Evolutionary conservation across 192 early-diverging fungal species (phyloP).

Genomic region (Linnemannia zychae): DNA sequence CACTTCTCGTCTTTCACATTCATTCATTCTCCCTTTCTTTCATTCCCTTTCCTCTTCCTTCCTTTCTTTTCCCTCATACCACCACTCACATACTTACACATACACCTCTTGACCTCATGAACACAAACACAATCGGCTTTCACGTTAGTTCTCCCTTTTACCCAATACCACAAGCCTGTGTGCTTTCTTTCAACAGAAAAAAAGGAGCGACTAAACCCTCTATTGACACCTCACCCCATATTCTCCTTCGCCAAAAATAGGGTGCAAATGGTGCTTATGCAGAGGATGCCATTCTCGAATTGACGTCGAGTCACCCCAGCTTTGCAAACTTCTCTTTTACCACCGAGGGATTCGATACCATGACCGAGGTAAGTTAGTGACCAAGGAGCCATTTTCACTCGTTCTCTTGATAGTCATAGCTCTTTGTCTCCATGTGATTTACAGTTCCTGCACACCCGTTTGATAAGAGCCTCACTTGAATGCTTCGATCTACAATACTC

Average conservation of each 20-base stretch:
- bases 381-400: no score
- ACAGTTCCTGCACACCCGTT: not conserved
- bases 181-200: not conserved
- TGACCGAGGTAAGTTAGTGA: slow-evolving; percentile 35
- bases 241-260: not conserved
- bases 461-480: not conserved
- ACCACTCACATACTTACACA: not conserved
- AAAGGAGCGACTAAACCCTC: not conserved
- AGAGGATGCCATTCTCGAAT: slow-evolving; percentile 53
- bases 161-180: not conserved
- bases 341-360: slow-evolving; percentile 48
- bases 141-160: slow-evolving; percentile 25
- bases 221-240: no score
- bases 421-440: not conserved
- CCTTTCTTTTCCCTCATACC: not conserved
- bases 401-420: not conserved
- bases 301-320: slow-evolving; percentile 48
- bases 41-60: not conserved
- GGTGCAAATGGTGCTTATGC: slow-evolving; percentile 52
- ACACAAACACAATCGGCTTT: slow-evolving; percentile 50
- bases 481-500: not conserved
- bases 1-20: not conserved
- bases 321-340: slow-evolving; percentile 36
- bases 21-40: not conserved
- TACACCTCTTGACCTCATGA: slow-evolving; percentile 19